A percentile compares a stretch with the other conserved stretches of the same genome.
These are phyloP conservation scores for Fragilaria crotonensis DNA, from an alignment of 108 stramenopile genomes.

Conservation along the genomic window DNA sequence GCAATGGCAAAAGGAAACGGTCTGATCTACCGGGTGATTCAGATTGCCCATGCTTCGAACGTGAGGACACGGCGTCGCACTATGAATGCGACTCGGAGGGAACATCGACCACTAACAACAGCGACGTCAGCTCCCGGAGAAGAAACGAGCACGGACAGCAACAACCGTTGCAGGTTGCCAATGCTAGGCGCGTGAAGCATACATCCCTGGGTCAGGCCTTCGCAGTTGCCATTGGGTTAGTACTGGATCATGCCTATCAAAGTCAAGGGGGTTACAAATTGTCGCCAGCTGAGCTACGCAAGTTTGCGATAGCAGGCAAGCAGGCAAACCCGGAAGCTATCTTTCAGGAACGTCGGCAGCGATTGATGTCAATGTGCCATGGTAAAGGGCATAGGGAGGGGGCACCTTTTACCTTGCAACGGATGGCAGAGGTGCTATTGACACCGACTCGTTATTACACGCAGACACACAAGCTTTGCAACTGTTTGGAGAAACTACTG, in stretches of 20 bases:
- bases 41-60: too few relatives aligned
- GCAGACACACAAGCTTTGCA: constrained; percentile 61
- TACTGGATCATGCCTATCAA: constrained; percentile 37
- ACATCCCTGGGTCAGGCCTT: constrained; percentile 31
- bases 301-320: not conserved
- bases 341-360: constrained; percentile 32
- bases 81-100: constrained; percentile 51
- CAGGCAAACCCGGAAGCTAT: constrained; percentile 14
- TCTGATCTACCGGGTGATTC: too few relatives aligned
- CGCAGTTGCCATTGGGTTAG: constrained; percentile 30
- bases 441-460: constrained; percentile 48
- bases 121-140: constrained; percentile 24
- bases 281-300: constrained; percentile 30
- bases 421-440: constrained; percentile 47
- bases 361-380: constrained; percentile 15
- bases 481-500: constrained; percentile 51
- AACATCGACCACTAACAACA: constrained; percentile 36
- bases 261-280: constrained; percentile 37
- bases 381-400: constrained; percentile 6
- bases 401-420: constrained; percentile 51
- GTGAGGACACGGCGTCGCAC: too few relatives aligned
- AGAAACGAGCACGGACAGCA: constrained; percentile 2
- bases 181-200: too few relatives aligned
- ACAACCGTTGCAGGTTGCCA: too few relatives aligned
- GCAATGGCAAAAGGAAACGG: too few relatives aligned